phyloP scores from a whole-genome alignment of 2,329 filamentous ascomycete genomes.

The Ceratocystis smalleyi region DNA sequence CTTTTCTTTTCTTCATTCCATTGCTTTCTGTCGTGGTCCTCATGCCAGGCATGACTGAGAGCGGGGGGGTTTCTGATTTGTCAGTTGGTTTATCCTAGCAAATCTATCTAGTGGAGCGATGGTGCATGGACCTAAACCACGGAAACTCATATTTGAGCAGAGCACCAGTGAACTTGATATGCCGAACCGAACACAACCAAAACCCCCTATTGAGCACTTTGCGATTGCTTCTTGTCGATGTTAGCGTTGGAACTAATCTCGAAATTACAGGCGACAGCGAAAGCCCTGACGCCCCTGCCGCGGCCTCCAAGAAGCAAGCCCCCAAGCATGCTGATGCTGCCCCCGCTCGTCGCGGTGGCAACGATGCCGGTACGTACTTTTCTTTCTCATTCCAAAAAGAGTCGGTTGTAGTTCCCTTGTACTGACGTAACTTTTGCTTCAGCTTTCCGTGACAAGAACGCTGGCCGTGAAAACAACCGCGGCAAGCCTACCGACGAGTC shows the following conservation, averaged over 20 bases:
- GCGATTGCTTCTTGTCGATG: too few relatives aligned
- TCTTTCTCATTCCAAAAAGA: background rate
- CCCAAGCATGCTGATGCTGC: conserved; percentile 53
- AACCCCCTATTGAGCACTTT: background rate
- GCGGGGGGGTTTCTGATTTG: background rate
- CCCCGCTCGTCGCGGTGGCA: conserved; percentile 55
- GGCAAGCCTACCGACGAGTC: conserved; percentile 59
- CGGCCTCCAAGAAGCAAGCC: conserved; percentile 70
- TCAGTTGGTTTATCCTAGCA: background rate
- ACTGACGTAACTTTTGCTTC: too few relatives aligned
- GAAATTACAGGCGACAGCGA: conserved; percentile 15
- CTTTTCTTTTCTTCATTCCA: background rate
- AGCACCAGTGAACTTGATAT: background rate
- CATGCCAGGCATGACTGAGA: background rate
- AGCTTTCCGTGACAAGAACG: conserved; percentile 85
- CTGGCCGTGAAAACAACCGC: conserved; percentile 70
- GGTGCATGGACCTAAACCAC: background rate
- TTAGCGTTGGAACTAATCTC: conserved; percentile 8
- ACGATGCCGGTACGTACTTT: conserved; percentile 64
- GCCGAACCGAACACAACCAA: background rate
- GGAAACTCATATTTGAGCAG: background rate
- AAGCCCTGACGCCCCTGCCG: conserved; percentile 32
- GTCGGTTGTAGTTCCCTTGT: too few relatives aligned
- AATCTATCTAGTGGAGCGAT: background rate
- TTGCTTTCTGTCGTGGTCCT: background rate